Evolutionary conservation across 257 asterid species (phyloP).

Genomic region (Fraxinus quadrangulata): DNA sequence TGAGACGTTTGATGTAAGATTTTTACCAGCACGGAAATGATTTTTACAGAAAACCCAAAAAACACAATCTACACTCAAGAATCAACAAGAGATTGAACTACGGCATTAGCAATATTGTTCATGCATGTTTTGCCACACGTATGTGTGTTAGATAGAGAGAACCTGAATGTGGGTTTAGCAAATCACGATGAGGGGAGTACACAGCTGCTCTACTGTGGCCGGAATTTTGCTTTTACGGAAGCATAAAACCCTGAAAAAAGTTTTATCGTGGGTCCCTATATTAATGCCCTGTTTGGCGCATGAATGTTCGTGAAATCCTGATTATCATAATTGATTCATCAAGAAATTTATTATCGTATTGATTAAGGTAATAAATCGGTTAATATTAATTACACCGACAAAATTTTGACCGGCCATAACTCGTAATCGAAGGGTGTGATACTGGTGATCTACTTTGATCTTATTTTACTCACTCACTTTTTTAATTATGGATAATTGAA

Average conservation of each 20-base stretch:
- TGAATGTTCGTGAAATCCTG: background rate
- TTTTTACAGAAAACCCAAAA: background rate
- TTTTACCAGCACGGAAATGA: background rate
- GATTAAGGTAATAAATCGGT: background rate
- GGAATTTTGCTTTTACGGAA: background rate
- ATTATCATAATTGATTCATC: background rate
- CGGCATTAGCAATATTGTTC: conserved; percentile 2
- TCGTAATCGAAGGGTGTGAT: no score
- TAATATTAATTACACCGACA: background rate
- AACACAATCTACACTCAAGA: background rate
- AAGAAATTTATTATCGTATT: background rate
- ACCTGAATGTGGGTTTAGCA: conserved; percentile 7
- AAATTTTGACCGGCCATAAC: background rate
- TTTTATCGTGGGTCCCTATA: background rate
- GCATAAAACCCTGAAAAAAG: background rate
- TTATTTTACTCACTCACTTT: no score
- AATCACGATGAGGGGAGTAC: conserved; percentile 1
- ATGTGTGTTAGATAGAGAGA: no score
- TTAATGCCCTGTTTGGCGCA: background rate
- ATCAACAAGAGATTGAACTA: background rate
- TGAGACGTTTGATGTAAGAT: background rate
- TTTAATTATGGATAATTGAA: no score
- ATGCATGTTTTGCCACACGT: conserved; percentile 20
- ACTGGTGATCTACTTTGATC: no score
- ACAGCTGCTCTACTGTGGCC: conserved; percentile 7